Conservation (phyloP, 2,329 filamentous ascomycete genomes). For the Fusarium paranaense region DNA sequence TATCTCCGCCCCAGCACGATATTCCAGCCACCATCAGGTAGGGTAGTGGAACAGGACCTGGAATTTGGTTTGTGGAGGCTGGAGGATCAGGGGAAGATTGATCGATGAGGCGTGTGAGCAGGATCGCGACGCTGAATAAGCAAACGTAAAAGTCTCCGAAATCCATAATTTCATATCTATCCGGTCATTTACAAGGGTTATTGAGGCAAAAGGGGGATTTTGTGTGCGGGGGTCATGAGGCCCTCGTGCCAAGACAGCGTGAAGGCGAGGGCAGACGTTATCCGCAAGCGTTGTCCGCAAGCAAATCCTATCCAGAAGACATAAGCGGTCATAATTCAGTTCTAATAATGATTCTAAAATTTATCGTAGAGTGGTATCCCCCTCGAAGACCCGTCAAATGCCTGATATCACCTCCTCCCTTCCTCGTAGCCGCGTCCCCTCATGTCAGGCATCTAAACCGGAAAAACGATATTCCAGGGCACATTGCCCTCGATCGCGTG, state of each 20-base stretch:
- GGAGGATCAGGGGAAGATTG: neutral
- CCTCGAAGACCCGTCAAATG: neutral
- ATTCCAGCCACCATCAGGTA: neutral
- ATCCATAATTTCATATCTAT: neutral
- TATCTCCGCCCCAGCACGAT: neutral
- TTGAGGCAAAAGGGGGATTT: neutral
- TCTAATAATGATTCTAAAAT: neutral
- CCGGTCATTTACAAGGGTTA: neutral
- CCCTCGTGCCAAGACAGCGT: neutral
- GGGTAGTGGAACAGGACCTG: neutral
- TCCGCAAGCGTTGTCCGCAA: neutral
- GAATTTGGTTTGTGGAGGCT: neutral
- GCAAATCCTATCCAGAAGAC: neutral
- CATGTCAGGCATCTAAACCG: neutral
- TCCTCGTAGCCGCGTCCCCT: neutral
- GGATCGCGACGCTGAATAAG: neutral
- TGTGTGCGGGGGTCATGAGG: neutral
- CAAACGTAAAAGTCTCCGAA: neutral
- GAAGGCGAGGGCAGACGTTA: neutral
- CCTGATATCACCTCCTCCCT: neutral
- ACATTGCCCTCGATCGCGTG: neutral
- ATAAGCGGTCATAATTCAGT: neutral
- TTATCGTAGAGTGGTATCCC: neutral
- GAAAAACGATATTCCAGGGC: slow-evolving; percentile 2
- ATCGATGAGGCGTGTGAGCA: neutral